Base-by-base conservation (phyloP, 2,329 filamentous ascomycete species). In the Cladosporium sp. region DNA sequence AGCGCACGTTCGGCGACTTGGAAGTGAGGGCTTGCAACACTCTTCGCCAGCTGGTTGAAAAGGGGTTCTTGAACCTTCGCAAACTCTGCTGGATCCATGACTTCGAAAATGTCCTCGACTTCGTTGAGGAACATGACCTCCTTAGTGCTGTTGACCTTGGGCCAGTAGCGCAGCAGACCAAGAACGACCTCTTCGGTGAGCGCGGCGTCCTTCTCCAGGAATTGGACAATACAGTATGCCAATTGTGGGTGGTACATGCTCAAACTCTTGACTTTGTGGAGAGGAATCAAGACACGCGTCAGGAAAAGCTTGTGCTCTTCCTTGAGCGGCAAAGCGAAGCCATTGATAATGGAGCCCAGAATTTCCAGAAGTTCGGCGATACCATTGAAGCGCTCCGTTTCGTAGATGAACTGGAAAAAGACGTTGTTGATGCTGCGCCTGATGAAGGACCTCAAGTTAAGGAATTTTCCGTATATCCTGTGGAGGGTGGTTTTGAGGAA, bases 101-200 rank as follows among this genome's bases (percentile, higher is more conserved):
- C 93, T 72, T 99, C 93, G 67, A 99, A 99, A 56, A 99, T 99
- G 66, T 99, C 93, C 70, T 99, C 93, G 29, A 99, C 92, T 71
- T 99, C 93, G 64, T 99, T 99, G 62, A 99, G 76, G 73, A 95
- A 99, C 93, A 99, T 99, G 66, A 99, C 93, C 71, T 99, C 93
- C 72, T 99, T 99, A 47, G 93, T 99, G 72, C 93, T 97, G 73
- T 99, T 99, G 62, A 95, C 89, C 77, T 99, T 99, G 42, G 93
- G 93, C 93, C 93, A 99, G 70, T 96, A 99, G 60, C 93, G 86
- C 56, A 99, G 78, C 50, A 99, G 78, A 40, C 93, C 93, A 58
- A 97, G 83, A 43, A 99, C 93, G 55, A 97, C 89, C 75, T 99
- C 93, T 82, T 99, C 93, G 9, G 93, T 99, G 64, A 99, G 77